A percentile compares a stretch with the other conserved stretches of the same genome.
phyloP scores from a whole-genome alignment of 2,329 filamentous ascomycete species.

The Lanzia echinophila region DNA sequence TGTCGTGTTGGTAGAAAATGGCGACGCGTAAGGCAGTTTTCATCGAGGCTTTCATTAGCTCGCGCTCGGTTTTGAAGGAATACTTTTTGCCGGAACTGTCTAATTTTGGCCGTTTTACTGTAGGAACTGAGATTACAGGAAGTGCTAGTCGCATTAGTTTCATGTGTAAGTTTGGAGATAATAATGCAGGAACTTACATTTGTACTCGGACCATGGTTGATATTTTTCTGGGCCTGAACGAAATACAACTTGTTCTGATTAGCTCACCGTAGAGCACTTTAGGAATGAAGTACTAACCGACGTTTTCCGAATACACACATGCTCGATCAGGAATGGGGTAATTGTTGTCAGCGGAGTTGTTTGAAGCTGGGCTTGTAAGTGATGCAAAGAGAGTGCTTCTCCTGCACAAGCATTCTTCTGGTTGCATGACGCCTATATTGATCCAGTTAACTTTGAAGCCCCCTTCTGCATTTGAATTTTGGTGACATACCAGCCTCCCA shows the following conservation, averaged over 20 bases:
- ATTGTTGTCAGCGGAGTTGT: slow-evolving; percentile 41
- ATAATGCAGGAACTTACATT: slow-evolving; percentile 21
- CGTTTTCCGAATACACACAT: slow-evolving; percentile 62
- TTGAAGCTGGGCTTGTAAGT: slow-evolving; percentile 53
- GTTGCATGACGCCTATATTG: slow-evolving; percentile 46
- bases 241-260: slow-evolving; percentile 52
- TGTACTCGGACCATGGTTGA: slow-evolving; percentile 47
- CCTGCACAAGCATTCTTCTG: slow-evolving; percentile 67
- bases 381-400: slow-evolving; percentile 67
- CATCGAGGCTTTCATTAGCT: slow-evolving; percentile 68
- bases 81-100: slow-evolving; percentile 61
- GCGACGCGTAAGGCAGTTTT: slow-evolving; percentile 65
- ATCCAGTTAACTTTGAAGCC: background rate
- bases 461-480: background rate
- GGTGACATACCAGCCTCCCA: slow-evolving; percentile 56
- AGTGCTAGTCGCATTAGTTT: slow-evolving; percentile 34
- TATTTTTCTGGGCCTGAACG: slow-evolving; percentile 60
- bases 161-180: background rate
- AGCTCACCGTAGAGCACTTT: background rate
- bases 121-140: slow-evolving; percentile 68
- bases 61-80: slow-evolving; percentile 63
- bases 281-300: slow-evolving; percentile 42
- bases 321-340: slow-evolving; percentile 68
- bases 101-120: slow-evolving; percentile 67
- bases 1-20: slow-evolving; percentile 49